These are phyloP conservation scores for Trichomonascaceae sp. DNA, from an alignment of 1,139 yeast genomes.

Conservation along the genomic window DNA sequence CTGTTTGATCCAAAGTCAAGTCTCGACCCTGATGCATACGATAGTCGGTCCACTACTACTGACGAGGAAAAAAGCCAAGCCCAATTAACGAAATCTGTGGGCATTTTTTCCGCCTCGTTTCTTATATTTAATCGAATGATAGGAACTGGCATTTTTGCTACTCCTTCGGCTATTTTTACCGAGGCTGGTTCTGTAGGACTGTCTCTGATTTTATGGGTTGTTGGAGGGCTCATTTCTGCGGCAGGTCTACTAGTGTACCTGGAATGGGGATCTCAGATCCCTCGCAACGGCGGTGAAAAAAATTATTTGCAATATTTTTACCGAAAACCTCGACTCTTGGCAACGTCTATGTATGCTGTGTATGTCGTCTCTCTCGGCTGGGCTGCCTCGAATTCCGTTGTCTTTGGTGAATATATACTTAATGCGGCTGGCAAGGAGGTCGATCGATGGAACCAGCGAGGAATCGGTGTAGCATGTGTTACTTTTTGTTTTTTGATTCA, in stretches of 20 bases:
- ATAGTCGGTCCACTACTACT: neutral
- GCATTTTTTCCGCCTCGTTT: constrained; percentile 62
- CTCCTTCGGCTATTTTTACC: constrained; percentile 68
- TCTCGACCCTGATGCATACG: neutral
- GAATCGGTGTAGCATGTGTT: constrained; percentile 66
- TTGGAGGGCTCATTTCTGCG: constrained; percentile 68
- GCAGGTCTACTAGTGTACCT: constrained; percentile 71
- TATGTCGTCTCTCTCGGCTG: constrained; percentile 75
- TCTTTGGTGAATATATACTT: constrained; percentile 46
- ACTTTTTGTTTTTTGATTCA: constrained; percentile 67
- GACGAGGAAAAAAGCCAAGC: neutral
- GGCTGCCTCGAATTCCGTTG: constrained; percentile 71
- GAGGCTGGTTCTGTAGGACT: constrained; percentile 73
- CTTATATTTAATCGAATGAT: constrained; percentile 73
- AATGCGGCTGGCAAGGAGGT: constrained; percentile 67
- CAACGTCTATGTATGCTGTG: constrained; percentile 69
- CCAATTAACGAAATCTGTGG: constrained; percentile 36
- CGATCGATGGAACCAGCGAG: constrained; percentile 70
- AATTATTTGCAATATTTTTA: constrained; percentile 72
- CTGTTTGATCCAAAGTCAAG: neutral
- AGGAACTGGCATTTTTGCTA: constrained; percentile 85
- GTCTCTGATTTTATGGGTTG: constrained; percentile 66
- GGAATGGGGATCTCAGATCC: constrained; percentile 81
- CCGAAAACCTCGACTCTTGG: constrained; percentile 60
- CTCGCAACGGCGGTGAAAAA: constrained; percentile 85